phyloP scores from a whole-genome alignment of 257 asterid genomes.

The Solanum chmielewskii region DNA sequence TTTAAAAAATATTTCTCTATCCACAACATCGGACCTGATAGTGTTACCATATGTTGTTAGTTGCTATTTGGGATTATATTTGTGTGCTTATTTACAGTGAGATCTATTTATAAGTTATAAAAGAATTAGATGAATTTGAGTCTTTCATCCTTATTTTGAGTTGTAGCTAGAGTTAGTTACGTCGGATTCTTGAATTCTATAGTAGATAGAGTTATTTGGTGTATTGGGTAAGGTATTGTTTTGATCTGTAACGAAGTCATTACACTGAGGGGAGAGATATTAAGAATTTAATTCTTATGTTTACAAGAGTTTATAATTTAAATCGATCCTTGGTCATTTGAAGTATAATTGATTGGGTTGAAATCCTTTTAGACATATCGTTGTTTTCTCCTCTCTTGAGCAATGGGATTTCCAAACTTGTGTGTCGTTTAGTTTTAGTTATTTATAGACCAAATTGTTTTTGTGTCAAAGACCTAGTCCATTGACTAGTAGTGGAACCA shows the following conservation, averaged over 20 bases:
- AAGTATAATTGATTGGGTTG: not conserved
- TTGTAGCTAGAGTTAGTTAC: not conserved
- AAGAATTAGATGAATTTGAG: not conserved
- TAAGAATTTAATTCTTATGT: not conserved
- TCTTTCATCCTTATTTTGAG: not conserved
- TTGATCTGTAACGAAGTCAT: not conserved
- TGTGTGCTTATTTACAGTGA: not conserved
- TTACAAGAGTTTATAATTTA: not conserved
- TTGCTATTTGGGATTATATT: not conserved
- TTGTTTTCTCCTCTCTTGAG: not conserved
- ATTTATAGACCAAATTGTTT: not conserved
- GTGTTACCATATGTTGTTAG: not conserved
- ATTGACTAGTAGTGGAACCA: not conserved
- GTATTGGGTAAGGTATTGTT: not conserved
- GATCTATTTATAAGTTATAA: not conserved
- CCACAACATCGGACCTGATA: not conserved
- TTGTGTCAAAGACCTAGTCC: not conserved
- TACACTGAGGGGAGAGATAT: not conserved
- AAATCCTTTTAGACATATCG: too few species aligned
- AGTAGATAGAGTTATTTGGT: not conserved
- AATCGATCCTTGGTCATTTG: not conserved
- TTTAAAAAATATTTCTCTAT: not conserved
- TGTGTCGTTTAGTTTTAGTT: not conserved
- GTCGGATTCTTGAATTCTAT: not conserved
- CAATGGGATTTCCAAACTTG: not conserved